Evolutionary conservation across 73 alveolate species (phyloP).

Genomic region (Tetrahymena malaccensis): DNA sequence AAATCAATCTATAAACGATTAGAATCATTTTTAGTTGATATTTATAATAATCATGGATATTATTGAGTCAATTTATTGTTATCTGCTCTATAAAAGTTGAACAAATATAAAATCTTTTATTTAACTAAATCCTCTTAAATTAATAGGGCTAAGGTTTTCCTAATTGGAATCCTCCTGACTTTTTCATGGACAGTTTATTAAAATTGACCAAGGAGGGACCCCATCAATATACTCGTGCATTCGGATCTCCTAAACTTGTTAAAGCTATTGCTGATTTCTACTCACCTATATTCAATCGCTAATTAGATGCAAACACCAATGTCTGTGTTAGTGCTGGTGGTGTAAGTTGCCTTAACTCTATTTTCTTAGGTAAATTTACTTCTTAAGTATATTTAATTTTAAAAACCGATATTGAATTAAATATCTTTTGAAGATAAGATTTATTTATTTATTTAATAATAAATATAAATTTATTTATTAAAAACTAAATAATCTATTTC

Average conservation of each 20-base stretch:
- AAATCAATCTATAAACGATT: too few relatives aligned
- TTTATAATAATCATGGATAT: too few relatives aligned
- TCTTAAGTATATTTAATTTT: not conserved
- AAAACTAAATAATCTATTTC: too few relatives aligned
- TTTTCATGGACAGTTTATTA: slow-evolving; percentile 10
- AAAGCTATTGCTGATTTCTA: slow-evolving; percentile 17
- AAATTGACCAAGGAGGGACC: slow-evolving; percentile 15
- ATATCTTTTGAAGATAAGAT: too few relatives aligned
- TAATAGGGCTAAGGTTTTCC: slow-evolving; percentile 39
- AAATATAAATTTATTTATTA: too few relatives aligned
- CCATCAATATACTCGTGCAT: slow-evolving; percentile 14
- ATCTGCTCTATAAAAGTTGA: too few relatives aligned
- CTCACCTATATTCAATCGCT: not conserved
- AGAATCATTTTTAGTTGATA: too few relatives aligned
- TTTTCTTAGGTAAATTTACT: not conserved
- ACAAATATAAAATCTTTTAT: too few relatives aligned
- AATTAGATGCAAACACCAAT: slow-evolving; percentile 5
- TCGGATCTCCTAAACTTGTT: slow-evolving; percentile 19
- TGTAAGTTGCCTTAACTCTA: not conserved
- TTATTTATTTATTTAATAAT: too few relatives aligned
- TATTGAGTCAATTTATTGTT: too few relatives aligned
- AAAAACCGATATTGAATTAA: too few relatives aligned
- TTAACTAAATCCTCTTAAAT: too few relatives aligned
- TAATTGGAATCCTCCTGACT: slow-evolving; percentile 22
- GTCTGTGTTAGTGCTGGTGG: slow-evolving; percentile 40